Conservation (phyloP, 495 filamentous ascomycete species). For the Aspergillus conjunctus region DNA sequence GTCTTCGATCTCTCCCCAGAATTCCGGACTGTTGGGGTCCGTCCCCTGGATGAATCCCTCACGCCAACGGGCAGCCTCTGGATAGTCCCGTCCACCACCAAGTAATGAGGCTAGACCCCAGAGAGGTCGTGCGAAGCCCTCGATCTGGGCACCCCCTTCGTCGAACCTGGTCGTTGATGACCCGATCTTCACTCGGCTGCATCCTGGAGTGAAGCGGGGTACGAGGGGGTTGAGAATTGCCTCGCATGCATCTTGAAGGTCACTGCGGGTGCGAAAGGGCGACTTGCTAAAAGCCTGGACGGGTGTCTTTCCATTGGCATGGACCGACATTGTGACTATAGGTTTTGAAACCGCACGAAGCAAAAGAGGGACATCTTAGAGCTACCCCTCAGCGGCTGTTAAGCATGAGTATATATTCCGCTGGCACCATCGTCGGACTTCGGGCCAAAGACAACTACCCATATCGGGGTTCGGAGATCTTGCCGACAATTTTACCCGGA, state of each 20-base stretch:
- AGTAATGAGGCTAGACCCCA: slow-evolving; percentile 73
- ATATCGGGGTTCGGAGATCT: not conserved
- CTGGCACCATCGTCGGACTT: not conserved
- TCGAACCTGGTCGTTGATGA: slow-evolving; percentile 70
- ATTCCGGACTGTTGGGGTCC: slow-evolving; percentile 65
- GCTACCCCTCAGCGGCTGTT: not conserved
- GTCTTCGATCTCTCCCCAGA: slow-evolving; percentile 72
- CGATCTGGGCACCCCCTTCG: slow-evolving; percentile 73
- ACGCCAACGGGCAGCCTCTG: slow-evolving; percentile 63
- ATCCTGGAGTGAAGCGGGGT: slow-evolving; percentile 62
- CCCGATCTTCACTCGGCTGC: slow-evolving; percentile 61
- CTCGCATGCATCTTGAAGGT: slow-evolving; percentile 58
- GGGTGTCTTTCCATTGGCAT: slow-evolving; percentile 32
- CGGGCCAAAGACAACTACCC: slow-evolving; percentile 8
- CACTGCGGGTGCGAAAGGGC: slow-evolving; percentile 44
- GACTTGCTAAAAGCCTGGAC: slow-evolving; percentile 36
- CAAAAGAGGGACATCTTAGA: not conserved
- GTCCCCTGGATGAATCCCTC: slow-evolving; percentile 68
- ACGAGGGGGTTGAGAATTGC: slow-evolving; percentile 64
- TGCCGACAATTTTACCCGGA: slow-evolving; percentile 12
- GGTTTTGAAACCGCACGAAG: not conserved
- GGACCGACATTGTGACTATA: slow-evolving; percentile 31
- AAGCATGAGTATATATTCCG: slow-evolving; percentile 8
- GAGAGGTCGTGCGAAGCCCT: slow-evolving; percentile 72
- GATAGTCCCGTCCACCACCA: slow-evolving; percentile 64